phyloP scores from a whole-genome alignment of 257 asterid species.

The Solanum gracilifrons region DNA sequence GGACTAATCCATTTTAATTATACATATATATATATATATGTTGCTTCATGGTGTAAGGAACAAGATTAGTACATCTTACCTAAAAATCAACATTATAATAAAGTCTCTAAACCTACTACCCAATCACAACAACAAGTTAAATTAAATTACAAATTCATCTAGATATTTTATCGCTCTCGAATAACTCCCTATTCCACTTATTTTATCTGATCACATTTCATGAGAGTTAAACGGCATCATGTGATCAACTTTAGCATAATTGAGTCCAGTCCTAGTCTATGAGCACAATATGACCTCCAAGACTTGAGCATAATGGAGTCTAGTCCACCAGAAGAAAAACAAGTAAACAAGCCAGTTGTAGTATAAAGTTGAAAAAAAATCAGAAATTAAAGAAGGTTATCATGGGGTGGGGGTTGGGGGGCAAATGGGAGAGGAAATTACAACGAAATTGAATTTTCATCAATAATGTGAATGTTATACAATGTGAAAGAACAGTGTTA shows the following conservation, averaged over 20 bases:
- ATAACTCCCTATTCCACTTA: neutral
- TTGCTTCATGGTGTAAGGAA: neutral
- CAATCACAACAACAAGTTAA: neutral
- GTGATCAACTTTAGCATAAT: neutral
- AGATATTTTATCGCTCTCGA: neutral
- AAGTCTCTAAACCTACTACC: neutral
- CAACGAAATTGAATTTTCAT: neutral
- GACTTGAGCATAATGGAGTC: neutral
- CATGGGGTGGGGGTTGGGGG: neutral
- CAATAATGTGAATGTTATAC: neutral
- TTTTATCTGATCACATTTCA: neutral
- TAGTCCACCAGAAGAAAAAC: neutral
- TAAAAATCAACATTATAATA: neutral
- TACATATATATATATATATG: neutral
- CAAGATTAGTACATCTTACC: neutral
- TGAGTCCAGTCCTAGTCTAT: neutral
- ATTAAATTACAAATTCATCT: neutral
- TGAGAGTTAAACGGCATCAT: too few species aligned
- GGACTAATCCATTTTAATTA: neutral
- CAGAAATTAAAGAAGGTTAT: neutral
- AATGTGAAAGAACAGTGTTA: too few species aligned
- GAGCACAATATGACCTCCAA: neutral
- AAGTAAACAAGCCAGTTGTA: neutral
- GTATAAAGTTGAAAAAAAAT: neutral
- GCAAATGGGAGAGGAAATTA: neutral